These are phyloP conservation scores for Syncephalastrum sp. DNA, from an alignment of 371 early-diverging fungal genomes.

Conservation along the genomic window DNA sequence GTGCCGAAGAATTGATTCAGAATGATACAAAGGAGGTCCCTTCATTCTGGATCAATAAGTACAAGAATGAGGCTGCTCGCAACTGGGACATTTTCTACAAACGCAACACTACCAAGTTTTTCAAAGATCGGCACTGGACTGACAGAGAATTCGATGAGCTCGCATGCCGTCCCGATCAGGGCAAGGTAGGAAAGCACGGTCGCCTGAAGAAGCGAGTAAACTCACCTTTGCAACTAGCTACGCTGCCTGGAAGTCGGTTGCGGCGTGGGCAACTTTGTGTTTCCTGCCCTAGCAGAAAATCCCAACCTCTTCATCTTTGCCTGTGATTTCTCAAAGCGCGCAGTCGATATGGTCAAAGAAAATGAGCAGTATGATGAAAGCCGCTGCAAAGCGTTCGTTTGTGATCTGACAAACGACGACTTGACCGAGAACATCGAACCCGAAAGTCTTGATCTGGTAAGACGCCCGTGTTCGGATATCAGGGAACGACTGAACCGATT, in stretches of 20 bases:
- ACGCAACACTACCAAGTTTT: constrained; percentile 89
- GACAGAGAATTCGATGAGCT: constrained; percentile 93
- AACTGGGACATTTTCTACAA: constrained; percentile 93
- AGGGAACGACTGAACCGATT: neutral
- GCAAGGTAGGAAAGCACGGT: constrained; percentile 8
- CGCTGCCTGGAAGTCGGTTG: constrained; percentile 84
- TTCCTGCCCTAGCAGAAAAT: constrained; percentile 82
- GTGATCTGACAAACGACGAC: constrained; percentile 72
- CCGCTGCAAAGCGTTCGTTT: constrained; percentile 81
- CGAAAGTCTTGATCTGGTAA: constrained; percentile 69
- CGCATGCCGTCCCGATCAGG: constrained; percentile 24
- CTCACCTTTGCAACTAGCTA: constrained; percentile 13
- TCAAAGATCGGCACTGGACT: constrained; percentile 96
- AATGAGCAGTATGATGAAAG: constrained; percentile 59
- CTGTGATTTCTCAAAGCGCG: constrained; percentile 83
- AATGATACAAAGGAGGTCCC: constrained; percentile 68
- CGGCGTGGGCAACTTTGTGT: constrained; percentile 96
- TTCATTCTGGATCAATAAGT: constrained; percentile 79
- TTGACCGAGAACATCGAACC: constrained; percentile 62
- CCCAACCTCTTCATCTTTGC: constrained; percentile 72
- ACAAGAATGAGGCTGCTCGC: constrained; percentile 77
- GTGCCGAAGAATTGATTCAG: constrained; percentile 63
- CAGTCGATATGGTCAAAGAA: constrained; percentile 76
- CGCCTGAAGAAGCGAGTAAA: neutral
- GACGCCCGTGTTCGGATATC: neutral